These are phyloP conservation scores for Gossypioides kirkii DNA, from an alignment of 345 rosid genomes.

Conservation along the genomic window DNA sequence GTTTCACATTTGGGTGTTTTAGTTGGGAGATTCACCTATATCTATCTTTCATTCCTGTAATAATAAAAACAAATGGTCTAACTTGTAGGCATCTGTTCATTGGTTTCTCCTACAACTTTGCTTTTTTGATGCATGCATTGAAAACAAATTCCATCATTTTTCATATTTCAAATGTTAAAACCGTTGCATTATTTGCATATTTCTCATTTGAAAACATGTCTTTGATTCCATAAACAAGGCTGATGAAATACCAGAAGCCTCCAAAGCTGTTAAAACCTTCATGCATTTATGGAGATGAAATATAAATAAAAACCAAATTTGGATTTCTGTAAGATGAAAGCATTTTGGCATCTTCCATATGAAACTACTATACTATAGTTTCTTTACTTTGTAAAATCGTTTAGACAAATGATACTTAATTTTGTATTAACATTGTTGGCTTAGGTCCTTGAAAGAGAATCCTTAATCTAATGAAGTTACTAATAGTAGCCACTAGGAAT, in stretches of 20 bases:
- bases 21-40: no score
- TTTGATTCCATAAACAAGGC: constrained; percentile 11
- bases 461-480: background rate
- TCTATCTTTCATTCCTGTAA: background rate
- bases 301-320: background rate
- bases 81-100: background rate
- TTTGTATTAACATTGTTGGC: background rate
- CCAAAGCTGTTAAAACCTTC: constrained; percentile 13
- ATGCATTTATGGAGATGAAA: constrained; percentile 3
- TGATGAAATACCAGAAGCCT: constrained; percentile 7
- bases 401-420: background rate
- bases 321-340: no score
- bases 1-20: constrained; percentile 1
- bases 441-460: background rate
- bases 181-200: no score
- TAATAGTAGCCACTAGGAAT: background rate
- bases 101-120: background rate
- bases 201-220: background rate
- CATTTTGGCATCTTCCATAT: background rate
- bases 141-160: background rate
- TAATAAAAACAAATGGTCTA: background rate
- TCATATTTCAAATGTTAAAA: no score
- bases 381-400: background rate
- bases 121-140: background rate
- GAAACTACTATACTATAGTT: background rate